A percentile compares a stretch with the other conserved stretches of the same genome.
Evolutionary conservation across 2,329 filamentous ascomycete genomes (phyloP).

Genomic region (Aspergillus sp.): DNA sequence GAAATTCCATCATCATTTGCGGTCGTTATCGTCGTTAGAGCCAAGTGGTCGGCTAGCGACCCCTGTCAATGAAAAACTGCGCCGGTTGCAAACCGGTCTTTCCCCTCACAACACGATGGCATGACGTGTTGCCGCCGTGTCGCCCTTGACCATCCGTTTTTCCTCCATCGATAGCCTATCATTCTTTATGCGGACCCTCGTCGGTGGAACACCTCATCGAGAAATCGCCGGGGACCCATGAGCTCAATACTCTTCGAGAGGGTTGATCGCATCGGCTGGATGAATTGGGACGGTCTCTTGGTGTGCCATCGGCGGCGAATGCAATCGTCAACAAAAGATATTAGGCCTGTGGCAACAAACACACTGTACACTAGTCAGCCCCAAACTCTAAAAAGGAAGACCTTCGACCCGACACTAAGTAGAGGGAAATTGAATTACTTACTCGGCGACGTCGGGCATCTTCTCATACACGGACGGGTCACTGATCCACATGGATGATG

Average conservation of each 20-base stretch:
- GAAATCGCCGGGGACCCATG: constrained; percentile 62
- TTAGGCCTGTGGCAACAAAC: constrained; percentile 84
- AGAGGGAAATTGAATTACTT: constrained; percentile 45
- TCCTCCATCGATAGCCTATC: not conserved
- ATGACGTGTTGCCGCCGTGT: constrained; percentile 3
- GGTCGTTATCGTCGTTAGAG: constrained; percentile 4
- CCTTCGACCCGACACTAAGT: constrained; percentile 2
- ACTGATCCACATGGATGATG: constrained; percentile 87
- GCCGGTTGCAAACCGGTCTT: not conserved
- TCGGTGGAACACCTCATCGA: constrained; percentile 66
- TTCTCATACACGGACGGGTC: constrained; percentile 69
- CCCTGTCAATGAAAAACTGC: not conserved
- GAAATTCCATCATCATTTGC: not conserved
- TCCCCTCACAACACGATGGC: not conserved
- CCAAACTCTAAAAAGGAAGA: constrained; percentile 3
- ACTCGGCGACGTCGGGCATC: constrained; percentile 84
- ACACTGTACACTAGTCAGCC: constrained; percentile 58
- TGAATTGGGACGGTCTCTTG: constrained; percentile 54
- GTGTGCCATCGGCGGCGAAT: constrained; percentile 77
- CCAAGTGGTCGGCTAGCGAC: not conserved
- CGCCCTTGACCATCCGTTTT: not conserved
- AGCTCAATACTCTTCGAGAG: constrained; percentile 63
- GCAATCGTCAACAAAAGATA: constrained; percentile 85
- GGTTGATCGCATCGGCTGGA: constrained; percentile 54
- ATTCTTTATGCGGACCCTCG: constrained; percentile 38